These are phyloP conservation scores for Globisporangium emineosum DNA, from an alignment of 352 stramenopile species.

Conservation along the genomic window DNA sequence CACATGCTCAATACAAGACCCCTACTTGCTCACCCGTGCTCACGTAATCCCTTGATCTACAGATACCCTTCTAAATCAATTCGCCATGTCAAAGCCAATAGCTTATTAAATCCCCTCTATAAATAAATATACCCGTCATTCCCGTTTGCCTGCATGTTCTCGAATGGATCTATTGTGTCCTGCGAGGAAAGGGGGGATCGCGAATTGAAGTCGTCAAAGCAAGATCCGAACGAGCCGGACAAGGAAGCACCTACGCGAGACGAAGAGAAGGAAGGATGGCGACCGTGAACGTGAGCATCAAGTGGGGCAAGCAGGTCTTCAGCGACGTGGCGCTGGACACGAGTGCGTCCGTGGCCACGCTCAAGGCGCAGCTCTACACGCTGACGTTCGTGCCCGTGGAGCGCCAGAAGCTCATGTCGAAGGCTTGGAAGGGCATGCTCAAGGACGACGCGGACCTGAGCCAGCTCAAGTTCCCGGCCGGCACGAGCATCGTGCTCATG, in stretches of 20 bases:
- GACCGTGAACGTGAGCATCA: constrained; percentile 69
- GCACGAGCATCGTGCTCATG: constrained; percentile 90
- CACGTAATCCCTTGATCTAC: neutral
- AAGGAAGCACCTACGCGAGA: neutral
- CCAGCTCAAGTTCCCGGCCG: constrained; percentile 54
- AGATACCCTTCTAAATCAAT: neutral
- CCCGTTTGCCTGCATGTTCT: neutral
- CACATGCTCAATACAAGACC: neutral
- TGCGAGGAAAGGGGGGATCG: constrained; percentile 1
- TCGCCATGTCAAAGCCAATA: neutral
- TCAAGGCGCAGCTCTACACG: constrained; percentile 83
- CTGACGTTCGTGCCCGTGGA: constrained; percentile 82
- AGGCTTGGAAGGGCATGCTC: constrained; percentile 88
- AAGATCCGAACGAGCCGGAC: constrained; percentile 3
- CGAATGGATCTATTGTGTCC: constrained; percentile 6
- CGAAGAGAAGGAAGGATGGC: constrained; percentile 22
- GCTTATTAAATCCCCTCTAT: neutral
- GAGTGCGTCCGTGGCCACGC: constrained; percentile 47
- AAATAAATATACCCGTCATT: neutral
- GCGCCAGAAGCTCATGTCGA: constrained; percentile 88
- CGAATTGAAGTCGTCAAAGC: neutral
- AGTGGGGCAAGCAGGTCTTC: constrained; percentile 88
- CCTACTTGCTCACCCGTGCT: neutral
- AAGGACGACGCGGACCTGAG: constrained; percentile 79
- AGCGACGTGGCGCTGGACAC: constrained; percentile 68